phyloP scores from a whole-genome alignment of 169 alveolate species.

The Miamiensis avidus region DNA sequence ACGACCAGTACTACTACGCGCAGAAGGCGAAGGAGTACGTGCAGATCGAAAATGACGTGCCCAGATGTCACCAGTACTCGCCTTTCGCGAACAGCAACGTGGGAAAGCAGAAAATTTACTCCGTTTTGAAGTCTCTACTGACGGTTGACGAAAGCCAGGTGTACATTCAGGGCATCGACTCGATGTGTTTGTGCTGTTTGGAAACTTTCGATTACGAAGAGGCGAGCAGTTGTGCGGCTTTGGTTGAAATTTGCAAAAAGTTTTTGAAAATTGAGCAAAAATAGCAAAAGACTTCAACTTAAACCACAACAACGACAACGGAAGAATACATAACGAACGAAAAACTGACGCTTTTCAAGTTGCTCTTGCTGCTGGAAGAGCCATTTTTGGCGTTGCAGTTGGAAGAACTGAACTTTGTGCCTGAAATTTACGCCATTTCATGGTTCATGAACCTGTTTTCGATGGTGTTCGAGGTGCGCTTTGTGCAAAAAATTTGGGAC shows the following conservation, averaged over 20 bases:
- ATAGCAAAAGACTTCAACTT: background rate
- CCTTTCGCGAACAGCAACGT: background rate
- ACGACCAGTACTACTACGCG: no score
- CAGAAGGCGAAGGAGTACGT: background rate
- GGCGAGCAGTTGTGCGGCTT: background rate
- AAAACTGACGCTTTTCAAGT: background rate
- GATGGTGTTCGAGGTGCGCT: slow-evolving; percentile 13
- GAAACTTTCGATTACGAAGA: slow-evolving; percentile 8
- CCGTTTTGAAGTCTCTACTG: background rate
- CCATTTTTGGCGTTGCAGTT: slow-evolving; percentile 3
- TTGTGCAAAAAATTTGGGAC: slow-evolving; percentile 23
- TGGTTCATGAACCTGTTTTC: slow-evolving; percentile 24
- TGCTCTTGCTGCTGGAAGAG: slow-evolving; percentile 17
- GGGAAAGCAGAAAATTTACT: slow-evolving; percentile 7
- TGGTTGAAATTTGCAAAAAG: background rate
- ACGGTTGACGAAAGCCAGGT: background rate
- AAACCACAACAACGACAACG: no score
- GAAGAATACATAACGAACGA: background rate
- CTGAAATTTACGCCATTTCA: slow-evolving; percentile 15
- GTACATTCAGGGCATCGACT: slow-evolving; percentile 13
- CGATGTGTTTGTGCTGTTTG: slow-evolving; percentile 7
- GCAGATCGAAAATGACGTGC: slow-evolving; percentile 13
- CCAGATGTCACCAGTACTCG: slow-evolving; percentile 19
- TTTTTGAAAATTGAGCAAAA: background rate
- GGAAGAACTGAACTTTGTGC: background rate